Conservation (phyloP, 345 rosid genomes). For the thale cress (Arabidopsis thaliana) region DNA sequence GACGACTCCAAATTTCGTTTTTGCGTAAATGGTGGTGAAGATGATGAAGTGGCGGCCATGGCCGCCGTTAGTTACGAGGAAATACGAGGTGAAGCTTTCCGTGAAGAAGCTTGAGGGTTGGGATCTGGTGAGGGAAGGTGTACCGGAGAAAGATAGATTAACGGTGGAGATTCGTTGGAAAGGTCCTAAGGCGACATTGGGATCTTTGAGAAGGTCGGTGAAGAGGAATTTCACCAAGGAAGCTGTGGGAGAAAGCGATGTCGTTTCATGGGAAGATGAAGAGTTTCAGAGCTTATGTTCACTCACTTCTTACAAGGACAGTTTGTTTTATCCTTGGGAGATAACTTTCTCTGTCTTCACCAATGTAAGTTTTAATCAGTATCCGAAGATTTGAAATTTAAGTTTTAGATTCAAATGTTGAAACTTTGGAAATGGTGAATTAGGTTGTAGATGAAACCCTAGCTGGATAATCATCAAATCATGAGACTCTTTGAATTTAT, state of each 20-base stretch:
- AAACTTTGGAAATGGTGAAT: neutral
- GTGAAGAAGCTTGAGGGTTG: conserved; percentile 81
- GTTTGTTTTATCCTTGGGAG: conserved; percentile 90
- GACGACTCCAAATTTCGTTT: neutral
- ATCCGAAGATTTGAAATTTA: neutral
- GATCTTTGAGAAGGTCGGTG: conserved; percentile 72
- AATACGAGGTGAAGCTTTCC: conserved; percentile 73
- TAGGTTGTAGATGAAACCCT: neutral
- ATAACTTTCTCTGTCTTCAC: conserved; percentile 78
- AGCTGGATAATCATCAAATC: conserved; percentile 16
- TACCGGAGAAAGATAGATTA: conserved; percentile 51
- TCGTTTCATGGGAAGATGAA: conserved; percentile 83
- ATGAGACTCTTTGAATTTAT: conserved; percentile 4
- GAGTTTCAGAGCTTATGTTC: conserved; percentile 77
- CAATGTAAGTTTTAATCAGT: conserved; percentile 57
- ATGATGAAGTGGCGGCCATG: conserved; percentile 99
- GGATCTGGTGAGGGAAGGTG: conserved; percentile 64
- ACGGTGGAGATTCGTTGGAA: conserved; percentile 94
- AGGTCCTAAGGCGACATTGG: conserved; percentile 85
- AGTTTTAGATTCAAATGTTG: conserved; percentile 1
- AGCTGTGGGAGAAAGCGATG: conserved; percentile 55
- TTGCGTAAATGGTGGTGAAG: conserved; percentile 82
- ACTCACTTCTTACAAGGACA: conserved; percentile 73
- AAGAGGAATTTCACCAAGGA: conserved; percentile 88
- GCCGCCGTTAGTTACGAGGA: conserved; percentile 77